Evolutionary conservation across 2,329 filamentous ascomycete species (phyloP).

Genomic region (Bipolaris victoriae): DNA sequence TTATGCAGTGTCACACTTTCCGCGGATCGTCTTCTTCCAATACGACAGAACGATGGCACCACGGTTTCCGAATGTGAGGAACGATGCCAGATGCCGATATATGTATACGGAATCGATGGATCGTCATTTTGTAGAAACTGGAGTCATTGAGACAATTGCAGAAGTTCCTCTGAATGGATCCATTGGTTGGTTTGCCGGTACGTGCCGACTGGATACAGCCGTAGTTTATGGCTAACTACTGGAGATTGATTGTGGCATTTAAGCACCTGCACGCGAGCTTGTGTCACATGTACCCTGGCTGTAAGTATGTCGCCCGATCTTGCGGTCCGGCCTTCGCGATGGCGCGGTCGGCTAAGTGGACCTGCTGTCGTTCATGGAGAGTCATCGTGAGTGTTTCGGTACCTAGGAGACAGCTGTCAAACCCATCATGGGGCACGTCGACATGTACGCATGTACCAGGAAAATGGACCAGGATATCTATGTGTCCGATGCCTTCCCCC

Average conservation of each 20-base stretch:
- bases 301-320: not conserved
- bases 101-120: no score
- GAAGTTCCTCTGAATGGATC: no score
- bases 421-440: no score
- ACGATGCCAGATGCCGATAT: no score
- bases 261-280: conserved; percentile 9
- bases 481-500: not conserved
- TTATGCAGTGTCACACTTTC: not conserved
- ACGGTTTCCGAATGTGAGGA: no score
- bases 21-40: conserved; percentile 6
- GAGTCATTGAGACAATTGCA: no score
- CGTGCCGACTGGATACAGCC: not conserved
- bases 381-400: not conserved
- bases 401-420: conserved; percentile 1
- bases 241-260: conserved; percentile 9
- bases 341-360: conserved; percentile 7
- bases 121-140: no score
- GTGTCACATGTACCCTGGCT: conserved; percentile 1
- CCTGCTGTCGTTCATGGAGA: conserved; percentile 10
- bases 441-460: not conserved
- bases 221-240: conserved; percentile 3
- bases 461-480: not conserved
- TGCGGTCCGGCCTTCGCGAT: conserved; percentile 14
- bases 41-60: not conserved
- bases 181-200: not conserved